Percentiles rank a stretch among this genome's conserved stretches.
phyloP scores from a whole-genome alignment of 2,329 filamentous ascomycete species.

The Exophiala viscosa region DNA sequence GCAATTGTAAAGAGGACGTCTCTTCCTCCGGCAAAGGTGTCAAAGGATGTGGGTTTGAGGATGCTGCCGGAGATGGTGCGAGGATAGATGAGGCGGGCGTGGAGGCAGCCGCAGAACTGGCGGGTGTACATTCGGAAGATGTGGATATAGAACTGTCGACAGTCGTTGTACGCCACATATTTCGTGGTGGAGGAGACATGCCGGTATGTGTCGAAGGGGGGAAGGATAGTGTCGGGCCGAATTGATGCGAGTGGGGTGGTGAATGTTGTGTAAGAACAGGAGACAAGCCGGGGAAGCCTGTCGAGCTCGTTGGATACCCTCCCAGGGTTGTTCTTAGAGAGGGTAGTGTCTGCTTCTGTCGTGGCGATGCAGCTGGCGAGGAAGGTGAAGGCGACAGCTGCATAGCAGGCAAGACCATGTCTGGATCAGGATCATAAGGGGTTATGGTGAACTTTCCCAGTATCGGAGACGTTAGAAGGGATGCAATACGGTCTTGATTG shows the following conservation, averaged over 20 bases:
- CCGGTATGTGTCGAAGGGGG: conserved; percentile 37
- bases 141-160: conserved; percentile 21
- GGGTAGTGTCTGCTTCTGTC: conserved; percentile 38
- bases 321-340: conserved; percentile 40
- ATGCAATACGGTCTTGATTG: conserved; percentile 22
- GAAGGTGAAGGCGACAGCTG: conserved; percentile 36
- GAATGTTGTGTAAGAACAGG: conserved; percentile 28
- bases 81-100: conserved; percentile 20
- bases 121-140: conserved; percentile 21
- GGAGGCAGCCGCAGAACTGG: conserved; percentile 9
- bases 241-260: conserved; percentile 30
- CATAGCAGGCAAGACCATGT: conserved; percentile 38
- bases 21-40: conserved; percentile 4
- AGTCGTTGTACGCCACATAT: conserved; percentile 23
- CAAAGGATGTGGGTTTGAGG: conserved; percentile 2
- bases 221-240: conserved; percentile 32
- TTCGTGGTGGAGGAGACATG: conserved; percentile 38
- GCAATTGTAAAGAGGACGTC: background rate
- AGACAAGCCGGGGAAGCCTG: conserved; percentile 28
- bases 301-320: conserved; percentile 31
- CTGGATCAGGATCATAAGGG: conserved; percentile 31
- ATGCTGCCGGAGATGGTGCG: conserved; percentile 17
- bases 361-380: conserved; percentile 34
- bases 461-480: conserved; percentile 30
- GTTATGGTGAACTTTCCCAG: conserved; percentile 35